phyloP scores from a whole-genome alignment of 352 stramenopile genomes.

The Phytophthora podocarpi region DNA sequence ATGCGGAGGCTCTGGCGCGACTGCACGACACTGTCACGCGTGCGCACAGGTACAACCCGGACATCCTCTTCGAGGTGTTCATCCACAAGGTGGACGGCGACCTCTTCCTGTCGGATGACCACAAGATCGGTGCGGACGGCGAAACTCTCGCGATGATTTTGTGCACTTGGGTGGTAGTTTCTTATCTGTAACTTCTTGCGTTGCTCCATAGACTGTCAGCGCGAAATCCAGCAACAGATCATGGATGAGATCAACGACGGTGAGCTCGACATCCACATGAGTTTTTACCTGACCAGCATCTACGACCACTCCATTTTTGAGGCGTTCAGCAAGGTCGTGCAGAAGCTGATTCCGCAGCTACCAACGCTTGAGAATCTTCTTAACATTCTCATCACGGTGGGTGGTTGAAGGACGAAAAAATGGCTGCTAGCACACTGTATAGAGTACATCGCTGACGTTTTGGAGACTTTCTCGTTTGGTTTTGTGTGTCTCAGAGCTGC shows the following conservation, averaged over 20 bases:
- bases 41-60: constrained; percentile 93
- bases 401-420: background rate
- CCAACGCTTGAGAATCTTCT: constrained; percentile 98
- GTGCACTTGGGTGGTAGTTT: too few species aligned
- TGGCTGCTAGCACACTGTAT: background rate
- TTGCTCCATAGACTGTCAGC: constrained; percentile 89
- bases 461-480: constrained; percentile 1
- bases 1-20: constrained; percentile 84
- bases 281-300: constrained; percentile 92
- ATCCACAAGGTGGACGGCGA: constrained; percentile 99
- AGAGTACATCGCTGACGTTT: background rate
- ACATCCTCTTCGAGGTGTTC: constrained; percentile 98
- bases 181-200: background rate
- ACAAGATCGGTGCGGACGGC: constrained; percentile 91
- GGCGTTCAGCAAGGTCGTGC: constrained; percentile 97
- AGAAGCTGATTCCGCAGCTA: constrained; percentile 97
- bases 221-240: constrained; percentile 98
- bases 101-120: constrained; percentile 97
- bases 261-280: constrained; percentile 93
- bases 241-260: constrained; percentile 95
- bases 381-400: constrained; percentile 95
- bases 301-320: constrained; percentile 98
- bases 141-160: background rate
- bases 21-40: constrained; percentile 90
- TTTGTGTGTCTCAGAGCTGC: constrained; percentile 81